Percentiles rank a stretch among this genome's conserved stretches.
phyloP scores from a whole-genome alignment of 1,284 basidiomycete species.

The Amylostereum areolatum region DNA sequence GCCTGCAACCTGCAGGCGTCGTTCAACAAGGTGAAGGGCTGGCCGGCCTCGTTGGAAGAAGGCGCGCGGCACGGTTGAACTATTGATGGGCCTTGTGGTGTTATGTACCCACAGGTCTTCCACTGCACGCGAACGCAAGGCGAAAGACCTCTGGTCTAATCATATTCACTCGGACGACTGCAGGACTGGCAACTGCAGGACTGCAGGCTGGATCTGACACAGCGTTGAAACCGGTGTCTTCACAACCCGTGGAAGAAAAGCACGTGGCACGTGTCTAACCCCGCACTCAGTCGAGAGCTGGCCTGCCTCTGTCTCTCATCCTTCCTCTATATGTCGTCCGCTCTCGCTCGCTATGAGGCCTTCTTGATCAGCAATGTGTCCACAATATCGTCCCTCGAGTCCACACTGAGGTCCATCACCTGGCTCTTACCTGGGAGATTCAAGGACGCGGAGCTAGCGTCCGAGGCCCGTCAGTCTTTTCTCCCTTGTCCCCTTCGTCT shows the following conservation, averaged over 20 bases:
- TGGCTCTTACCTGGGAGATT: slow-evolving; percentile 95
- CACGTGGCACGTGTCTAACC: slow-evolving; percentile 9
- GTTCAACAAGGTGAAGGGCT: too few relatives aligned
- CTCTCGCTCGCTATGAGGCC: slow-evolving; percentile 66
- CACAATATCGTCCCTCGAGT: slow-evolving; percentile 84
- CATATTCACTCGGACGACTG: too few relatives aligned
- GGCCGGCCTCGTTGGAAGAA: too few relatives aligned
- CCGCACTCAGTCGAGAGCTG: slow-evolving; percentile 10
- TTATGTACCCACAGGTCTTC: too few relatives aligned
- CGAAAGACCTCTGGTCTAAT: too few relatives aligned
- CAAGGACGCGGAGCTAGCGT: slow-evolving; percentile 93
- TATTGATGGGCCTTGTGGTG: too few relatives aligned
- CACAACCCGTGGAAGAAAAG: neutral
- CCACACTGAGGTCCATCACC: slow-evolving; percentile 81
- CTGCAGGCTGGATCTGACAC: neutral
- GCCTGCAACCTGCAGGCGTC: slow-evolving; percentile 13
- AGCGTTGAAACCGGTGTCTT: neutral
- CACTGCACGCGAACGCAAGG: too few relatives aligned
- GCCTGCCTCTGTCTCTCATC: slow-evolving; percentile 7
- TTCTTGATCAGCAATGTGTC: slow-evolving; percentile 81
- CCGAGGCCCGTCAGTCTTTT: slow-evolving; percentile 75
- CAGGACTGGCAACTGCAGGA: too few relatives aligned
- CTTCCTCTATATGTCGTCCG: slow-evolving; percentile 31
- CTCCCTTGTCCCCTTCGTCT: slow-evolving; percentile 12
- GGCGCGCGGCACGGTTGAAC: too few relatives aligned